Evolutionary conservation across 2,329 filamentous ascomycete genomes (phyloP), one percentile per base, ranked within the genome.

Genomic region (Fusarium austroafricanum): DNA sequence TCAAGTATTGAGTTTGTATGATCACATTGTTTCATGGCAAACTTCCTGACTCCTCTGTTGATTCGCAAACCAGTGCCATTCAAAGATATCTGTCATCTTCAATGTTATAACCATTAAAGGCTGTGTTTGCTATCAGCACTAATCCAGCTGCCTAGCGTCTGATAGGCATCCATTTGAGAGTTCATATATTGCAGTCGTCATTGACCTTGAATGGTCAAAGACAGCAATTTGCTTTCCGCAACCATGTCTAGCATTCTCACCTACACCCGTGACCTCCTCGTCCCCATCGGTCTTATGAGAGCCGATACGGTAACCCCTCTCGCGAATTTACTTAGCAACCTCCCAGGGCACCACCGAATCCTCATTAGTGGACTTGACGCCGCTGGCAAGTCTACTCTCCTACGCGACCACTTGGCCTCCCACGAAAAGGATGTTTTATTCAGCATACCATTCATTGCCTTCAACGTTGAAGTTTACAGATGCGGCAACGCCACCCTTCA

Each of bases 401-500:
- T 61, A 2, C 10, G 14, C 18, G 33, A 23, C 6, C 26, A 61
- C 5, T 10, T 61, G 2, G 11, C 2, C 0, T 7, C 12, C 5
- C 28, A n/a, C 10, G 9, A 26, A 2, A 23, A 45, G 1, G 10
- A 29, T 31, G 5, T 61, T 14, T 54, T 21, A 0, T 1, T 2
- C 15, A 15, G 54, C 8, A 14, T 26, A n/a, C 6, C 29, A 11
- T 17, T 15, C 2, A 29, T 38, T 10, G 14, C 11, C n/a, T 21
- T 23, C 6, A 26, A n/a, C 8, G 2, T 40, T 17, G 28, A 40
- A 11, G 20, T 35, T 12, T 45, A 45, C 23, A 61, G 46, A 21
- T 35, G 14, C 26, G 14, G 10, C 1, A 44, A 61, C n/a, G 45
- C 38, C 15, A 61, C 39, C 4, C 61, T 61, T 9, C 33, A 61